A percentile compares a stretch with the other conserved stretches of the same genome.
These are phyloP conservation scores for Myxozyma mucilagina DNA, from an alignment of 805 yeast species.

Conservation along the genomic window DNA sequence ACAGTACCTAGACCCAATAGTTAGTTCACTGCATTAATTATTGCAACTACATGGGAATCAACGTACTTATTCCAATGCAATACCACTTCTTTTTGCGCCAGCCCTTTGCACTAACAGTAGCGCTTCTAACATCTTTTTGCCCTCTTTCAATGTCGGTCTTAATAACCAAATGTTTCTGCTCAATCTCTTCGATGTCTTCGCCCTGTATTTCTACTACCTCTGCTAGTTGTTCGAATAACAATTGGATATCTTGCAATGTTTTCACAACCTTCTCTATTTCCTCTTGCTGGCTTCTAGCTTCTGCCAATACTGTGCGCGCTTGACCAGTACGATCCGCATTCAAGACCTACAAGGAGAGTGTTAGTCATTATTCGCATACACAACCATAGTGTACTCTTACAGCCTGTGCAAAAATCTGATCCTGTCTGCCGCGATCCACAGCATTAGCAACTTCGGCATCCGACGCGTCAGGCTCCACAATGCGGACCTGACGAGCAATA, in stretches of 20 bases:
- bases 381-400: conserved; percentile 64
- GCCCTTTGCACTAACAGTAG: conserved; percentile 79
- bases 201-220: conserved; percentile 94
- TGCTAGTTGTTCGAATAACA: conserved; percentile 92
- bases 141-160: conserved; percentile 90
- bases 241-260: conserved; percentile 92
- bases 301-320: conserved; percentile 90
- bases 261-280: conserved; percentile 91
- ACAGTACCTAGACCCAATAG: background rate
- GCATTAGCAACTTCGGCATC: conserved; percentile 11
- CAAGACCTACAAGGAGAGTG: background rate
- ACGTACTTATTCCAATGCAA: conserved; percentile 59
- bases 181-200: conserved; percentile 75
- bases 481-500: conserved; percentile 14
- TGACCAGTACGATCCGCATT: conserved; percentile 86
- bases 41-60: background rate
- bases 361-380: background rate
- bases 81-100: conserved; percentile 89
- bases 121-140: conserved; percentile 86
- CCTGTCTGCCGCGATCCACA: conserved; percentile 56
- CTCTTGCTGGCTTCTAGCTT: conserved; percentile 91
- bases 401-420: conserved; percentile 45
- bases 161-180: conserved; percentile 75
- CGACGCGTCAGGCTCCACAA: conserved; percentile 17
- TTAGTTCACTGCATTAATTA: background rate